phyloP scores from a whole-genome alignment of 1,284 basidiomycete genomes.

The Cutaneotrichosporon cavernicola region DNA sequence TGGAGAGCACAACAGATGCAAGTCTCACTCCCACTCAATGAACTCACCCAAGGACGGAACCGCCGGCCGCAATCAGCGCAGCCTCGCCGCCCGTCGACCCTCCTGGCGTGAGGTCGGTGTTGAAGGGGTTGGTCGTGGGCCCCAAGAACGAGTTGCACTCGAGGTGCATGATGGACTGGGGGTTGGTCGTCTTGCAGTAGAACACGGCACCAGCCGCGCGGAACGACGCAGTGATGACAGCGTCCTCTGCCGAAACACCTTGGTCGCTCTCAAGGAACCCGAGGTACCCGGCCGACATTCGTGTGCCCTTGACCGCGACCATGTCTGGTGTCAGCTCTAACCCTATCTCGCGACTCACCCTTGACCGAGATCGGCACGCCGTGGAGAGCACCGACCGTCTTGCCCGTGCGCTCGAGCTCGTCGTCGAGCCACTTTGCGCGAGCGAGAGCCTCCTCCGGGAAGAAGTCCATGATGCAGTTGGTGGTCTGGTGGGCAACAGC shows the following conservation, averaged over 20 bases:
- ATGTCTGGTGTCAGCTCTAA: conserved; percentile 40
- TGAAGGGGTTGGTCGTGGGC: conserved; percentile 54
- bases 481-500: conserved; percentile 52
- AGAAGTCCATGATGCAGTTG: conserved; percentile 69
- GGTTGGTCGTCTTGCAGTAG: conserved; percentile 31
- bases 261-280: conserved; percentile 20
- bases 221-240: conserved; percentile 23
- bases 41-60: conserved; percentile 24
- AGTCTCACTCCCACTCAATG: not conserved
- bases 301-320: conserved; percentile 50
- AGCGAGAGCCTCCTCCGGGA: conserved; percentile 62
- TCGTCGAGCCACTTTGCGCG: conserved; percentile 63
- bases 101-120: conserved; percentile 58
- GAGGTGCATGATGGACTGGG: conserved; percentile 43
- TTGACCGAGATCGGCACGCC: conserved; percentile 65
- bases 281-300: conserved; percentile 28
- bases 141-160: conserved; percentile 41
- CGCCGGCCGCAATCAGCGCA: conserved; percentile 54
- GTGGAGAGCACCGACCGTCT: conserved; percentile 61
- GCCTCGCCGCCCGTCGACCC: conserved; percentile 64
- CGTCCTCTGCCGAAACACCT: conserved; percentile 16
- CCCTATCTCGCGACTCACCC: conserved; percentile 24
- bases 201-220: conserved; percentile 38
- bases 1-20: too few species aligned
- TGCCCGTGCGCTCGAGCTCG: conserved; percentile 57